These are phyloP conservation scores for Gynandropsis gynandra DNA, from an alignment of 345 rosid genomes.

Conservation along the genomic window DNA sequence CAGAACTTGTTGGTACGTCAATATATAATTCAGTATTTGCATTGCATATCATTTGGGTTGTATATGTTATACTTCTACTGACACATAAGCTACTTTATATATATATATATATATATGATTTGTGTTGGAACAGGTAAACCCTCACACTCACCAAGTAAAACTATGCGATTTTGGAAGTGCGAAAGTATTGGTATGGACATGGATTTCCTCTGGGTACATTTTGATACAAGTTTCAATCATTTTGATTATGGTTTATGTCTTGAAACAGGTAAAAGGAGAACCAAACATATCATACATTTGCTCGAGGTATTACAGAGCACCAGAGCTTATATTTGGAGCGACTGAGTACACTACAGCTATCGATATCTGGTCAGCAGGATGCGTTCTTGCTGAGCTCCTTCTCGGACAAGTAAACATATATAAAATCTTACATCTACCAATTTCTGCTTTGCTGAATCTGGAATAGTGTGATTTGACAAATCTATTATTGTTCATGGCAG, in stretches of 20 bases:
- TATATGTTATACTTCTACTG: no score
- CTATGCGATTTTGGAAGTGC: conserved; percentile 98
- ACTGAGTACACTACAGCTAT: conserved; percentile 93
- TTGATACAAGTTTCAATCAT: not conserved
- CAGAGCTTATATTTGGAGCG: conserved; percentile 96
- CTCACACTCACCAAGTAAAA: conserved; percentile 96
- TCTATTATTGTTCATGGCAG: conserved; percentile 34
- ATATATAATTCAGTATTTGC: not conserved
- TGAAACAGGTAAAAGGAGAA: conserved; percentile 79
- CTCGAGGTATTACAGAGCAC: conserved; percentile 98
- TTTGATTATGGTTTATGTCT: conserved; percentile 14
- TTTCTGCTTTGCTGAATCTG: not conserved
- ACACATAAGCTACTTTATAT: not conserved
- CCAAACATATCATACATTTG: conserved; percentile 93
- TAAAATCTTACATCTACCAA: not conserved
- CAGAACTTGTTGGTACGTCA: conserved; percentile 82
- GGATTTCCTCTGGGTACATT: not conserved
- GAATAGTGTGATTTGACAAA: not conserved
- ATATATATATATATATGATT: no score
- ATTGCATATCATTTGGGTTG: not conserved
- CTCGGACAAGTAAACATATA: conserved; percentile 68
- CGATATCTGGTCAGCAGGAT: conserved; percentile 98
- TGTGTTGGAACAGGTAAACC: conserved; percentile 59
- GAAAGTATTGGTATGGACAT: conserved; percentile 72
- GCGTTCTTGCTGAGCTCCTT: conserved; percentile 88